phyloP scores from a whole-genome alignment of 2,329 filamentous ascomycete species.

The Lojkania enalia region DNA sequence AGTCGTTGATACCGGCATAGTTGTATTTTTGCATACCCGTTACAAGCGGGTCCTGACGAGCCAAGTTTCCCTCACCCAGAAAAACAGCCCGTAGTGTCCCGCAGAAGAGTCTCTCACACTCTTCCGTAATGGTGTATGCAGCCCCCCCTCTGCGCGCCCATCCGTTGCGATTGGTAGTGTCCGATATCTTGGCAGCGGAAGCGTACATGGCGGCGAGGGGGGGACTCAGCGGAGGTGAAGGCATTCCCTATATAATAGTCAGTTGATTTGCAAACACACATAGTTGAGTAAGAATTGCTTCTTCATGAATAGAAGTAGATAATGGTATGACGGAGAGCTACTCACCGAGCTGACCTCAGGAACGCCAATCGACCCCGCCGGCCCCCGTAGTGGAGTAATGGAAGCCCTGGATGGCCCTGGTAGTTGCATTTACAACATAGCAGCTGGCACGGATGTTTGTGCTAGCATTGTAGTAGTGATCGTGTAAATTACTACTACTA shows the following conservation, averaged over 20 bases:
- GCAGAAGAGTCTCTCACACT: constrained; percentile 99
- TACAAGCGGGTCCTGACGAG: constrained; percentile 79
- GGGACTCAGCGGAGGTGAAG: constrained; percentile 86
- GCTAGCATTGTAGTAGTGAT: constrained; percentile 62
- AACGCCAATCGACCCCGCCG: constrained; percentile 60
- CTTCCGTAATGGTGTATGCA: constrained; percentile 94
- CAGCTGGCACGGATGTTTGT: constrained; percentile 86
- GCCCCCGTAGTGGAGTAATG: constrained; percentile 95
- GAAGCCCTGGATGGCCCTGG: constrained; percentile 75
- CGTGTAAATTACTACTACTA: constrained; percentile 66
- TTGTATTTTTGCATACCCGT: constrained; percentile 66
- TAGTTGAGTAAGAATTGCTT: not conserved
- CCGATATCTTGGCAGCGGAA: constrained; percentile 58
- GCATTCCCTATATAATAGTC: constrained; percentile 74
- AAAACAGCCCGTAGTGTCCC: constrained; percentile 92
- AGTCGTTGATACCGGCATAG: constrained; percentile 30
- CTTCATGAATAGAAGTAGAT: not conserved
- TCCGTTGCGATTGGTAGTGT: constrained; percentile 29
- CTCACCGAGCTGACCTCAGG: constrained; percentile 51
- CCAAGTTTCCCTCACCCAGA: constrained; percentile 88
- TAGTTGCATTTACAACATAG: constrained; percentile 76
- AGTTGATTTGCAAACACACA: constrained; percentile 19
- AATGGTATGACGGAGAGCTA: constrained; percentile 9
- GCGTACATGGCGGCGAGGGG: constrained; percentile 76
- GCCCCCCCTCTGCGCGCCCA: constrained; percentile 74